Conservation (phyloP, 2,329 filamentous ascomycete genomes). For the Ophiocordyceps camponoti-leonardi region DNA sequence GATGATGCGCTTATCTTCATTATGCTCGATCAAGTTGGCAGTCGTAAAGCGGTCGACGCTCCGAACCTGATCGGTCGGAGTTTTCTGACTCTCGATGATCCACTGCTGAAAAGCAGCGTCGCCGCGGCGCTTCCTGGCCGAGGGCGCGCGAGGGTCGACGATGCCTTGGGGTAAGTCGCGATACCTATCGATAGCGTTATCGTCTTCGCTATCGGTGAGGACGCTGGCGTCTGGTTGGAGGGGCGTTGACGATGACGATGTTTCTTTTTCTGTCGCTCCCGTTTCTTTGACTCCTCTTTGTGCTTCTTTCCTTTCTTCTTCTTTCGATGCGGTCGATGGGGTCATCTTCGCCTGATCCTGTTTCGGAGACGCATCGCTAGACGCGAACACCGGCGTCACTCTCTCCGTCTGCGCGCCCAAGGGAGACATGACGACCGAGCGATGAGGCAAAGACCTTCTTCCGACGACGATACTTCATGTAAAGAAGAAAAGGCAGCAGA, state of each 20-base stretch:
- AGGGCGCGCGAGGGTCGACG: neutral
- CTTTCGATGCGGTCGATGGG: no score
- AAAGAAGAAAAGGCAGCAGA: no score
- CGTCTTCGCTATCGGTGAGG: constrained; percentile 9
- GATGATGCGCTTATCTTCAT: constrained; percentile 36
- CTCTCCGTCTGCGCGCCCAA: no score
- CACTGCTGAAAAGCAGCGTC: constrained; percentile 4
- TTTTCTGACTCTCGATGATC: constrained; percentile 1
- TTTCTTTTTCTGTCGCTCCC: neutral
- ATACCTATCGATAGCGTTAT: constrained; percentile 2
- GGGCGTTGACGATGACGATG: neutral
- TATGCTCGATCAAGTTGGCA: neutral
- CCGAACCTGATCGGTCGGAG: neutral
- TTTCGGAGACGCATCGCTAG: no score
- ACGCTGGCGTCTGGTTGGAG: neutral
- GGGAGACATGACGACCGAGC: no score
- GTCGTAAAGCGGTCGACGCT: neutral
- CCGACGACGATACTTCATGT: neutral
- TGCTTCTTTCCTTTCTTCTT: no score
- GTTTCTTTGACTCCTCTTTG: no score
- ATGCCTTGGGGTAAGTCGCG: neutral
- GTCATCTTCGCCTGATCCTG: no score
- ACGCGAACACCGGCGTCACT: no score
- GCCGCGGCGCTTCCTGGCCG: neutral
- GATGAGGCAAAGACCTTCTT: no score